A percentile compares a stretch with the other conserved stretches of the same genome.
Conservation (phyloP, 2,329 filamentous ascomycete genomes). For the Penicillium sp. region DNA sequence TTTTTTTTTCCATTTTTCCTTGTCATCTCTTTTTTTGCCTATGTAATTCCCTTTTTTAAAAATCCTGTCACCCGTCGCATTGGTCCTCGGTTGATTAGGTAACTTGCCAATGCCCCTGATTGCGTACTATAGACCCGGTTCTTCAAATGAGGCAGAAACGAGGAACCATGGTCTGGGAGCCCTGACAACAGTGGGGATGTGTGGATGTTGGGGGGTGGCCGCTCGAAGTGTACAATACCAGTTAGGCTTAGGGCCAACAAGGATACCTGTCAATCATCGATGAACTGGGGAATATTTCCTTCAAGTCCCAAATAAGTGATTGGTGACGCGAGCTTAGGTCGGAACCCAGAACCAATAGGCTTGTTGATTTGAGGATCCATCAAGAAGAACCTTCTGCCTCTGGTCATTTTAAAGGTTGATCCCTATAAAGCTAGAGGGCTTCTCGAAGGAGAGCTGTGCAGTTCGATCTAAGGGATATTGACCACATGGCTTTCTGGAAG, state of each 20-base stretch:
- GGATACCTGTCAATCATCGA: constrained; percentile 28
- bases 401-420: constrained; percentile 22
- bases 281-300: constrained; percentile 27
- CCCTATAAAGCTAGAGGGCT: constrained; percentile 19
- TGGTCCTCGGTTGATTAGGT: constrained; percentile 12
- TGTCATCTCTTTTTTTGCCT: background rate
- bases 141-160: constrained; percentile 24
- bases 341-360: constrained; percentile 23
- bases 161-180: constrained; percentile 32
- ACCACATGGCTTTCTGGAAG: constrained; percentile 11
- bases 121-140: constrained; percentile 29
- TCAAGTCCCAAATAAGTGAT: constrained; percentile 18
- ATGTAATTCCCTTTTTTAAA: background rate
- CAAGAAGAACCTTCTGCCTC: constrained; percentile 23
- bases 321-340: constrained; percentile 24
- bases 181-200: constrained; percentile 25
- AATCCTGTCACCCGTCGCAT: background rate
- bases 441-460: constrained; percentile 19
- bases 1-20: background rate
- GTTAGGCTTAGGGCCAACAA: constrained; percentile 19
- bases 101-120: constrained; percentile 23
- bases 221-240: constrained; percentile 2
- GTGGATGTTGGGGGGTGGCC: constrained; percentile 19
- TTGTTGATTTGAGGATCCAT: constrained; percentile 20
- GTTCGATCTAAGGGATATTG: constrained; percentile 1